Evolutionary conservation across 2,329 filamentous ascomycete species (phyloP), one percentile per base, ranked within the genome.

Genomic region (Aureobasidium namibiae): DNA sequence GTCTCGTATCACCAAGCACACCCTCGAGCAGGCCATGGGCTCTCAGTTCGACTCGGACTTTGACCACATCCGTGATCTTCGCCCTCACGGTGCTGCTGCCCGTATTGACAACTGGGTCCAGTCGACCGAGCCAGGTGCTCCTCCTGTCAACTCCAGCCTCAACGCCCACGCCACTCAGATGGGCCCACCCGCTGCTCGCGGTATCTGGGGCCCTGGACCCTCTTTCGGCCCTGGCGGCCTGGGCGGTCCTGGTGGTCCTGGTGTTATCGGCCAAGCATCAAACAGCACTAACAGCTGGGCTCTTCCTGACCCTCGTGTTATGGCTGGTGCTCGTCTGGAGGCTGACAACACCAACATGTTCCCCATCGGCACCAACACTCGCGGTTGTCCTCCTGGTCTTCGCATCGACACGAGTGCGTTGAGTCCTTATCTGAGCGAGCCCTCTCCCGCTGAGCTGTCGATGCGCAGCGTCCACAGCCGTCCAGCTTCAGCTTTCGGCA

Each of bases 1-100:
- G 63, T 84, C 79, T 24, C 83, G 84, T 31, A 80, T 83, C 59
- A 76, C 77, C 34, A 84, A 82, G 66, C 76, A 82, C 56, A 86
- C 83, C 11, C 74, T 81, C 58, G 81, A 84, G 49, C 80, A 82
- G 65, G 73, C 70, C 9, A 75, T 82, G 56, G 77, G 79, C n/a
- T 73, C 76, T 61, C 72, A 75, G 5, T 75, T 60, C 23, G 57
- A 60, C 42, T 44, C 48, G 6, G 79, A 81, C 59, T 80, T 79
- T 63, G 72, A 70, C 24, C 57, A 60, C 48, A 60, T 38, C 38
- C 56, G 56, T 34, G 56, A 59, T n/a, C 56, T 59, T 41, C 33
- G 56, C n/a, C 56, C 56, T 33, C 44, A 59, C 14, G 56, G 41
- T 34, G 49, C 34, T 16, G 48, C 48, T 41, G 29, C 39, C 16